Conservation (phyloP, 2,329 filamentous ascomycete species). For the Raffaelea ambrosiae region DNA sequence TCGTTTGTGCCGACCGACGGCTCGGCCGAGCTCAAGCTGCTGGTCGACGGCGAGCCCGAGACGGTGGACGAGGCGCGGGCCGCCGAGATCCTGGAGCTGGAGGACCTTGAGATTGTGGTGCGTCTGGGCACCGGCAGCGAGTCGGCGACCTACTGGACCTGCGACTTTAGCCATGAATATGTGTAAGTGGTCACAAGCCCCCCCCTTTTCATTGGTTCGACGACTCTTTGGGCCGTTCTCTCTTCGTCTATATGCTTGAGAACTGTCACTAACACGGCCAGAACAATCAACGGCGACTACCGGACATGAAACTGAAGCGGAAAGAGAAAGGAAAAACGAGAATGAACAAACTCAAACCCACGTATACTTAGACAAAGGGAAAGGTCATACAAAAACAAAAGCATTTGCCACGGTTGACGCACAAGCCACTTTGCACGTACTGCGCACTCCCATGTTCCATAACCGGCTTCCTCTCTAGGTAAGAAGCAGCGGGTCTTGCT, state of each 20-base stretch:
- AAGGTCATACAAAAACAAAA: no score
- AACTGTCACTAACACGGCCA: constrained; percentile 14
- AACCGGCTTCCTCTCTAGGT: no score
- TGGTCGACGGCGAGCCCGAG: constrained; percentile 75
- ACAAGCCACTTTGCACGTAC: no score
- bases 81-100: constrained; percentile 66
- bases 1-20: constrained; percentile 72
- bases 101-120: constrained; percentile 73
- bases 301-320: constrained; percentile 43
- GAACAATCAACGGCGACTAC: constrained; percentile 60
- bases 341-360: background rate
- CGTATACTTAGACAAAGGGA: no score
- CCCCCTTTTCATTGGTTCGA: no score
- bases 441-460: no score
- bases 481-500: no score
- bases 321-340: background rate
- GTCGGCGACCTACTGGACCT: constrained; percentile 73
- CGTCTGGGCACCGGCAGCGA: constrained; percentile 59
- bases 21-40: constrained; percentile 64
- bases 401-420: no score
- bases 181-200: no score
- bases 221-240: no score
- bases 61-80: constrained; percentile 68
- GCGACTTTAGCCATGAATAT: constrained; percentile 79
- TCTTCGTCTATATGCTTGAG: no score